Percentiles rank a stretch among this genome's conserved stretches.
Evolutionary conservation across 2,329 filamentous ascomycete genomes (phyloP).

Genomic region (Rutstroemia sydowiana): DNA sequence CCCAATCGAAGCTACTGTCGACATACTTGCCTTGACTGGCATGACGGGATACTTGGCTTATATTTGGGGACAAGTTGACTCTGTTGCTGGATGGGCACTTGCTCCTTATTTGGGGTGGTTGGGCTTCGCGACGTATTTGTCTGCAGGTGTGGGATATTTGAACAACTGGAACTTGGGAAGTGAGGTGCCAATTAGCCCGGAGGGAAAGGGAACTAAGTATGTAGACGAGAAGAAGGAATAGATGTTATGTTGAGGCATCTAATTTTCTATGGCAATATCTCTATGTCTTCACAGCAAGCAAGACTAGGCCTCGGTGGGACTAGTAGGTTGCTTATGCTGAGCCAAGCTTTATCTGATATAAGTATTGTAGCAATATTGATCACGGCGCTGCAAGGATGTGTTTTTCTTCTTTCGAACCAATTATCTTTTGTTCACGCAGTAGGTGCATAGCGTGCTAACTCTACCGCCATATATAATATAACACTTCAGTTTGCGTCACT

Average conservation of each 20-base stretch:
- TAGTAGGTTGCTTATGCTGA: too few species aligned
- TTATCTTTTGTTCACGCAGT: too few species aligned
- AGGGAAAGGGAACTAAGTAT: slow-evolving; percentile 25
- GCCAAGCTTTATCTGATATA: too few species aligned
- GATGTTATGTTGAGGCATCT: not conserved
- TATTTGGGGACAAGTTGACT: slow-evolving; percentile 69
- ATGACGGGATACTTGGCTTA: slow-evolving; percentile 67
- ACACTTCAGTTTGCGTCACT: too few species aligned
- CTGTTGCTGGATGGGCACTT: slow-evolving; percentile 64
- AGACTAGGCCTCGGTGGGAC: too few species aligned
- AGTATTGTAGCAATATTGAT: too few species aligned
- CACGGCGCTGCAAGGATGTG: too few species aligned
- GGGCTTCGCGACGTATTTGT: slow-evolving; percentile 80
- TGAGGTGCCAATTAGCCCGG: slow-evolving; percentile 23
- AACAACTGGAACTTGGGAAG: slow-evolving; percentile 57
- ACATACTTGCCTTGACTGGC: slow-evolving; percentile 67
- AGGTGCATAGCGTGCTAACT: too few species aligned
- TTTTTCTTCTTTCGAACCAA: too few species aligned
- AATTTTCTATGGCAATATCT: not conserved
- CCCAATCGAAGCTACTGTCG: slow-evolving; percentile 65
- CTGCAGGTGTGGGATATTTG: slow-evolving; percentile 57
- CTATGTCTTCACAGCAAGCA: too few species aligned
- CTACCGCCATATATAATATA: too few species aligned
- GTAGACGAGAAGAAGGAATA: slow-evolving; percentile 27
- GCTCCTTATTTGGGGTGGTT: slow-evolving; percentile 83